Conservation (phyloP, 768 basidiomycete species). For the Psilocybe cyanescens region DNA sequence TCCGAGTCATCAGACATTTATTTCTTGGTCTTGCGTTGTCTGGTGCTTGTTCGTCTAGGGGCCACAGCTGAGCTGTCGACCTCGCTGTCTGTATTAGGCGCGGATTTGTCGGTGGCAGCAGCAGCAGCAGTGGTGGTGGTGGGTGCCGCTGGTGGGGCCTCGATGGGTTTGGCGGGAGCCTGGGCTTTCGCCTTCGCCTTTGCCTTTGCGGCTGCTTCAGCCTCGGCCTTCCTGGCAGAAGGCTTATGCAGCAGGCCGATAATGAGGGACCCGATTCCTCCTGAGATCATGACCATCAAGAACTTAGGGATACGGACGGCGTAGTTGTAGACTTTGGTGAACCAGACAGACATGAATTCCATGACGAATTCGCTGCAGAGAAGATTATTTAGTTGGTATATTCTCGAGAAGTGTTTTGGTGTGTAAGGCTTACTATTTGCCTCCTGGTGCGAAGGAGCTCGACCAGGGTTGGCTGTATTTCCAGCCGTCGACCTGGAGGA, state of each 20-base stretch:
- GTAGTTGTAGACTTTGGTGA: conserved; percentile 57
- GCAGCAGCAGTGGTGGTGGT: background rate
- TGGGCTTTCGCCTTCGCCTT: background rate
- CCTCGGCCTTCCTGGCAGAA: conserved; percentile 19
- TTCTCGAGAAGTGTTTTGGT: background rate
- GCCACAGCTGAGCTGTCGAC: conserved; percentile 22
- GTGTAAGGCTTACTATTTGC: conserved; percentile 54
- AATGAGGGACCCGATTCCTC: conserved; percentile 65
- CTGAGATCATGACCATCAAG: conserved; percentile 69
- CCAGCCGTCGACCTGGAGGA: conserved; percentile 69
- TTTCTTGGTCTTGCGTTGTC: conserved; percentile 30
- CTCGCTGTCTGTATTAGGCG: conserved; percentile 22
- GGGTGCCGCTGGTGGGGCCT: conserved; percentile 3
- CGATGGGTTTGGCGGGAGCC: background rate
- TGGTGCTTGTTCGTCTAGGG: conserved; percentile 26
- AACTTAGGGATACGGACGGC: conserved; percentile 67
- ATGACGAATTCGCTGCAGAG: conserved; percentile 66
- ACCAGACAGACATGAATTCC: conserved; percentile 54
- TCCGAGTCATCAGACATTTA: background rate
- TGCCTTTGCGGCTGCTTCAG: conserved; percentile 9
- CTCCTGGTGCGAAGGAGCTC: conserved; percentile 74
- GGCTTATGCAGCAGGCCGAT: conserved; percentile 65
- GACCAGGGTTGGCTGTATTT: conserved; percentile 69
- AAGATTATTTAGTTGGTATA: background rate
- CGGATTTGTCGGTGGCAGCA: conserved; percentile 7